phyloP scores from a whole-genome alignment of 192 early-diverging fungal genomes.

The Coemansia sp. region DNA sequence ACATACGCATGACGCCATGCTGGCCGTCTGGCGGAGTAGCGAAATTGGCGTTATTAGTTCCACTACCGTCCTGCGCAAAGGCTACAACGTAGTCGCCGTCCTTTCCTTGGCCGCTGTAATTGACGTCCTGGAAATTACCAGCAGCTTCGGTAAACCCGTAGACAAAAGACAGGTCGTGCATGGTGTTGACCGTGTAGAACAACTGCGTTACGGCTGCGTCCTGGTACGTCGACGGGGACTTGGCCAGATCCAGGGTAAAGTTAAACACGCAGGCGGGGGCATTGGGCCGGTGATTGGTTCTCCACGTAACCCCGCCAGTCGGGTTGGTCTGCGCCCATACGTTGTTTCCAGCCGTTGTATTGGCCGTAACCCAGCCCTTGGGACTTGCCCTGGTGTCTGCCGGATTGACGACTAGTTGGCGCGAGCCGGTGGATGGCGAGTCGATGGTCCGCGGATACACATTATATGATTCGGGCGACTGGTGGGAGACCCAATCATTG shows the following conservation, averaged over 20 bases:
- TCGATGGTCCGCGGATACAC: slow-evolving; percentile 9
- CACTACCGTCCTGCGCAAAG: slow-evolving; percentile 88
- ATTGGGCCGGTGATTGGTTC: slow-evolving; percentile 72
- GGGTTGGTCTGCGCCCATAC: slow-evolving; percentile 87
- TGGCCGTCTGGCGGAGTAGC: slow-evolving; percentile 93
- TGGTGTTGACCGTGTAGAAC: slow-evolving; percentile 89
- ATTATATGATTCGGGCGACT: slow-evolving; percentile 5
- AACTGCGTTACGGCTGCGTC: slow-evolving; percentile 84
- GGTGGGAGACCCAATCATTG: slow-evolving; percentile 72
- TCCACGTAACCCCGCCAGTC: slow-evolving; percentile 66
- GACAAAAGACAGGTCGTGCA: slow-evolving; percentile 84
- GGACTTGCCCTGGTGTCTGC: slow-evolving; percentile 76
- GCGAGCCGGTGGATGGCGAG: slow-evolving; percentile 14
- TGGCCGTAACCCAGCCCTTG: slow-evolving; percentile 56
- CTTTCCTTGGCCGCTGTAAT: slow-evolving; percentile 69
- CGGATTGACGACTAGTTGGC: slow-evolving; percentile 56
- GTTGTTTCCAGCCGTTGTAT: slow-evolving; percentile 84
- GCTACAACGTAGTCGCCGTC: slow-evolving; percentile 87
- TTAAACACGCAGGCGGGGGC: slow-evolving; percentile 75
- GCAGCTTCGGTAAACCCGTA: slow-evolving; percentile 93
- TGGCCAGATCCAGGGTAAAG: too few species aligned
- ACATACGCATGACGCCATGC: slow-evolving; percentile 87
- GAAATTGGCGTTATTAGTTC: slow-evolving; percentile 94
- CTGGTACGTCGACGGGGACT: slow-evolving; percentile 66
- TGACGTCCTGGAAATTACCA: slow-evolving; percentile 94